These are phyloP conservation scores for Cordyceps fumosorosea DNA, from an alignment of 2,329 filamentous ascomycete genomes.

Conservation along the genomic window DNA sequence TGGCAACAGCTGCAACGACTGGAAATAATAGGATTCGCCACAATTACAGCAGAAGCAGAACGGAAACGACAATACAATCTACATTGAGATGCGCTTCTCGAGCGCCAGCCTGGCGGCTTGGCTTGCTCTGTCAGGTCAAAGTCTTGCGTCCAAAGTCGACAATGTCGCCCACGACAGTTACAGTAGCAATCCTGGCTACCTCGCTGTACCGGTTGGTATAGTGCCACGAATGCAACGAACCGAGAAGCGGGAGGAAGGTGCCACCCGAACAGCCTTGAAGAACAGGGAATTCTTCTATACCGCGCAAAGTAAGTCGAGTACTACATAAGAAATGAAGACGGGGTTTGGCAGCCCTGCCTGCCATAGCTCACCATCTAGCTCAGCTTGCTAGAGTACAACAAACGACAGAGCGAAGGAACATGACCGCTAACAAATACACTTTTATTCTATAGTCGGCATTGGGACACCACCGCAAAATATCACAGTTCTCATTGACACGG, in stretches of 20 bases:
- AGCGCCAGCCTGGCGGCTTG: slow-evolving; percentile 5
- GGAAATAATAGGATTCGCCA: not conserved
- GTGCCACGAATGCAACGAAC: slow-evolving; percentile 19
- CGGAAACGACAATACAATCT: not conserved
- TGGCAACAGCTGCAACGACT: not conserved
- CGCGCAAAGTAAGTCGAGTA: slow-evolving; percentile 27
- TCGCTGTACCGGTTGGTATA: slow-evolving; percentile 30
- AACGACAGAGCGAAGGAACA: not conserved
- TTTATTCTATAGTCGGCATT: slow-evolving; percentile 30
- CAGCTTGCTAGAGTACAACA: not conserved
- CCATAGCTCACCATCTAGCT: not conserved
- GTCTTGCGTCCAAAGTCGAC: slow-evolving; percentile 10
- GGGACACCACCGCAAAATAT: slow-evolving; percentile 37
- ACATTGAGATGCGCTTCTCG: not conserved
- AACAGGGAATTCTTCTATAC: slow-evolving; percentile 35
- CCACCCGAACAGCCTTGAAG: slow-evolving; percentile 25
- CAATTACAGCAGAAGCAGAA: not conserved
- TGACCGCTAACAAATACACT: not conserved
- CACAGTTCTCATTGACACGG: slow-evolving; percentile 43
- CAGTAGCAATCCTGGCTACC: slow-evolving; percentile 29
- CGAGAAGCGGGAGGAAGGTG: slow-evolving; percentile 12
- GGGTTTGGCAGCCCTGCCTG: not conserved
- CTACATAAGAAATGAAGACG: not conserved
- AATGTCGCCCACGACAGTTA: slow-evolving; percentile 23
- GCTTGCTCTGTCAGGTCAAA: not conserved